Conservation (phyloP, 2,329 filamentous ascomycete species). For the Alternaria sp. region DNA sequence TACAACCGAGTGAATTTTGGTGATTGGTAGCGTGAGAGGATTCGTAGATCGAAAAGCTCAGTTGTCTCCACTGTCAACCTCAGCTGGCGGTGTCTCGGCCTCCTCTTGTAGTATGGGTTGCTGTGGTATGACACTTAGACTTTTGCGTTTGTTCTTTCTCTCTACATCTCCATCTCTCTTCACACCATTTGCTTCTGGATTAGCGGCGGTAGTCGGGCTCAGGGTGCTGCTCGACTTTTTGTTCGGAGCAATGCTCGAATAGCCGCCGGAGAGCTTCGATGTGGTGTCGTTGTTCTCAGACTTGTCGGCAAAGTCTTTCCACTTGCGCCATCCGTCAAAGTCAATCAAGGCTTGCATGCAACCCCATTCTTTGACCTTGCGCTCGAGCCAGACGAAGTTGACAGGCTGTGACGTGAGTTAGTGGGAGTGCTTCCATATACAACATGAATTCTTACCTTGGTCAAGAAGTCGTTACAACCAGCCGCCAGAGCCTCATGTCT, state of each 20-base stretch:
- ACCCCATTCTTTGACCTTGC: constrained; percentile 99
- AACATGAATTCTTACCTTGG: constrained; percentile 72
- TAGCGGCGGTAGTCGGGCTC: constrained; percentile 26
- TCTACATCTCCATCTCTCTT: constrained; percentile 39
- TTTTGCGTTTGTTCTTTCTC: constrained; percentile 47
- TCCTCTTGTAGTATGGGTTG: constrained; percentile 40
- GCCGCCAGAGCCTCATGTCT: constrained; percentile 93
- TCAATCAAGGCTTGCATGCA: constrained; percentile 99
- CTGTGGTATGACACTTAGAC: constrained; percentile 39
- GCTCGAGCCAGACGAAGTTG: constrained; percentile 95
- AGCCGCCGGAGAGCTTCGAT: constrained; percentile 47
- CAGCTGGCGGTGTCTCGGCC: constrained; percentile 33
- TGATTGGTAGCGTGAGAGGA: not conserved
- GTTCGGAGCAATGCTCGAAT: constrained; percentile 41
- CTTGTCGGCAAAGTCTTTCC: constrained; percentile 77
- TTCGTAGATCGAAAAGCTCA: constrained; percentile 1
- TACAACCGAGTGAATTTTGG: constrained; percentile 29
- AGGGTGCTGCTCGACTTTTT: constrained; percentile 26
- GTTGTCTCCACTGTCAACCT: constrained; percentile 25
- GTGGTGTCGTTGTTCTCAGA: constrained; percentile 48
- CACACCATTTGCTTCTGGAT: constrained; percentile 35
- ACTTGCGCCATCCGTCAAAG: constrained; percentile 96
- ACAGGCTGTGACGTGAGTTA: constrained; percentile 71
- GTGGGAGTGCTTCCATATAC: constrained; percentile 26
- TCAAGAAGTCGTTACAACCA: constrained; percentile 97